Conservation (phyloP, 257 asterid species). For the Solanum raphanifolium region DNA sequence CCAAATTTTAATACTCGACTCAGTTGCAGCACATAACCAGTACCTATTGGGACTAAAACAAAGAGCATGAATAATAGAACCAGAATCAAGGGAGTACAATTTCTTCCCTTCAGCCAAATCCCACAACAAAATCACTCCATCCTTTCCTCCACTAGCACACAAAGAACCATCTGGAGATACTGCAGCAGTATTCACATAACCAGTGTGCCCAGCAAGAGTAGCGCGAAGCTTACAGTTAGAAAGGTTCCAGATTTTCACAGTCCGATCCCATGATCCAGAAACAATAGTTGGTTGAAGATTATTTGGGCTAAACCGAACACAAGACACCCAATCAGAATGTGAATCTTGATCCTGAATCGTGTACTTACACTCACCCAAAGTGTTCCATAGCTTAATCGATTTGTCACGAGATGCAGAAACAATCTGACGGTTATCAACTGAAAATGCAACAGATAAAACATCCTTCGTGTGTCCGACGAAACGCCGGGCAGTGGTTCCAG, state of each 20-base stretch:
- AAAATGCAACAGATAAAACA: slow-evolving; percentile 78
- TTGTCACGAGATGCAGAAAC: slow-evolving; percentile 14
- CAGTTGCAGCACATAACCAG: slow-evolving; percentile 23
- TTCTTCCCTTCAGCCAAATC: slow-evolving; percentile 15
- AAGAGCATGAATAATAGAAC: not conserved
- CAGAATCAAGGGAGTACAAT: not conserved
- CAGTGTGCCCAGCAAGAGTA: slow-evolving; percentile 8
- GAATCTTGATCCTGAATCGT: slow-evolving; percentile 49
- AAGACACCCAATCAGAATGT: slow-evolving; percentile 67
- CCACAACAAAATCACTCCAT: slow-evolving; percentile 45
- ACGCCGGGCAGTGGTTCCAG: slow-evolving; percentile 69
- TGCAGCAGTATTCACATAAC: slow-evolving; percentile 12
- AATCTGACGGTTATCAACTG: slow-evolving; percentile 18
- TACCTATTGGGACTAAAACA: slow-evolving; percentile 11
- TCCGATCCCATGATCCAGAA: slow-evolving; percentile 62
- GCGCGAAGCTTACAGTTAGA: slow-evolving; percentile 44
- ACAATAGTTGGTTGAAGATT: slow-evolving; percentile 45
- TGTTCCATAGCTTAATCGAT: slow-evolving; percentile 17
- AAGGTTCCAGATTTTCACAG: slow-evolving; percentile 66
- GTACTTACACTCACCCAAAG: slow-evolving; percentile 44
- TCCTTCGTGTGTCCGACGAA: slow-evolving; percentile 84
- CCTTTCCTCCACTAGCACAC: slow-evolving; percentile 16
- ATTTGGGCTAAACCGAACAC: slow-evolving; percentile 61
- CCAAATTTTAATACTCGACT: slow-evolving; percentile 63
- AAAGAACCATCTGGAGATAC: slow-evolving; percentile 16